Evolutionary conservation across 805 yeast species (phyloP).

Genomic region (Ogataea salicorniae): DNA sequence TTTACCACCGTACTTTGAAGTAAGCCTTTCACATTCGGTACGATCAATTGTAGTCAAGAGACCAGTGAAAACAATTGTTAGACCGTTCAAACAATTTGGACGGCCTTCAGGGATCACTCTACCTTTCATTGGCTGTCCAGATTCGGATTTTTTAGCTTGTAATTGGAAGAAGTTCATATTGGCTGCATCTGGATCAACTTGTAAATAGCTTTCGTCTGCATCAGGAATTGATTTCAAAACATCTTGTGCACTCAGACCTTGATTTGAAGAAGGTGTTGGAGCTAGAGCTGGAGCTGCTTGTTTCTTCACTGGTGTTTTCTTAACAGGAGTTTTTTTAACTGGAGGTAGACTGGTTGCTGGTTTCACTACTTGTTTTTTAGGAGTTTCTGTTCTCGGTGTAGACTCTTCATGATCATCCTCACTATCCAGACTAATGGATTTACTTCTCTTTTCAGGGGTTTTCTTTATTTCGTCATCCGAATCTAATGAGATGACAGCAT

Average conservation of each 20-base stretch:
- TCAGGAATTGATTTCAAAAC: constrained; percentile 65
- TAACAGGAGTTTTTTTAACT: constrained; percentile 1
- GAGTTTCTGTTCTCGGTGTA: background rate
- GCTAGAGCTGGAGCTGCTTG: background rate
- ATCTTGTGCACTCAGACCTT: constrained; percentile 42
- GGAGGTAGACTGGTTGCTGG: background rate
- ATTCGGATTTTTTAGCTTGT: constrained; percentile 39
- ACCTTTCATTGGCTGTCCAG: constrained; percentile 31
- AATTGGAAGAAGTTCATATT: constrained; percentile 51
- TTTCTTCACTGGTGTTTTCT: constrained; percentile 3
- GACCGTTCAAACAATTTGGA: constrained; percentile 80
- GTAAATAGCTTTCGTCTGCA: constrained; percentile 47
- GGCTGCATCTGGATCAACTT: constrained; percentile 39
- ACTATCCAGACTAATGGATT: background rate
- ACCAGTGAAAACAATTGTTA: constrained; percentile 93
- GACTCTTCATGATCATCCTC: background rate
- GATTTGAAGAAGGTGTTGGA: background rate
- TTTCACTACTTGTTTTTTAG: background rate
- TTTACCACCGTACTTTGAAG: constrained; percentile 85
- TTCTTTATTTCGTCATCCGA: constrained; percentile 8
- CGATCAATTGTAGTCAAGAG: constrained; percentile 75
- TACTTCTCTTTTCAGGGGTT: background rate
- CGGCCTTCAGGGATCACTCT: constrained; percentile 72
- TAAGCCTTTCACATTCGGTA: constrained; percentile 66
- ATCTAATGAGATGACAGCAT: constrained; percentile 5